Base-by-base conservation (phyloP, 2,329 filamentous ascomycete species). In the Zopfia rhizophila region DNA sequence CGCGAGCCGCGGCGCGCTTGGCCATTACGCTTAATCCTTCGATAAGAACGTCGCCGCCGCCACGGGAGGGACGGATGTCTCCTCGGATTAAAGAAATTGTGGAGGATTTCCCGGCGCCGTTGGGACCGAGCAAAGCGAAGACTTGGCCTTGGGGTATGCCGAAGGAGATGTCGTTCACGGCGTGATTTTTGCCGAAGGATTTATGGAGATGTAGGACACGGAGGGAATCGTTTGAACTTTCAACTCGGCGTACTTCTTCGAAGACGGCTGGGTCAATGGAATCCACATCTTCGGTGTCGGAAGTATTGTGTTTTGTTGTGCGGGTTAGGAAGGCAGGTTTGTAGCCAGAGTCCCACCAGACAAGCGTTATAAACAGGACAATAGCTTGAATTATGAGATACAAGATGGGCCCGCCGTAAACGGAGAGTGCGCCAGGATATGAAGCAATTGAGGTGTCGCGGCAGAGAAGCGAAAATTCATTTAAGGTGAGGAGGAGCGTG, bases 21-120 rank as follows among this genome's bases (percentile, higher is more conserved):
- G 80, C 81, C n/a, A 83, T 84, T 35, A 96, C 87, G 5, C 89
- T 91, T 5, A 85, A 82, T 52, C 87, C 80, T 63, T 96, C 89
- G 25, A 97, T 88, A 29, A 91, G 81, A 4, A 97, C 84, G 45
- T 95, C 89, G 22, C 91, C 90, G n/a, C 83, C 82, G 41, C 84
- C 82, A 36, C 75, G 77, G 13, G 82, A 85, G 0, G 91, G 91
- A 38, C 85, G 84, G 19, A 93, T 81, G 61, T 97, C 92, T n/a
- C 93, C 93, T 51, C 92, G 84, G 55, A 97, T 91, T 30, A 96
- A 78, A 1, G 87, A 90, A 58, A 97, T 96, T 0, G 89, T 95
- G 0, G 91, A 96, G 0, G 87, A 91, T 63, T 97, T 97, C 45
- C 92, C 92, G 1, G 92, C 93, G 17, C 92, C 91, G 64, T 96